Evolutionary conservation across 768 basidiomycete genomes (phyloP), one percentile per base, ranked within the genome.

Genomic region (Mrakia blollopis): DNA sequence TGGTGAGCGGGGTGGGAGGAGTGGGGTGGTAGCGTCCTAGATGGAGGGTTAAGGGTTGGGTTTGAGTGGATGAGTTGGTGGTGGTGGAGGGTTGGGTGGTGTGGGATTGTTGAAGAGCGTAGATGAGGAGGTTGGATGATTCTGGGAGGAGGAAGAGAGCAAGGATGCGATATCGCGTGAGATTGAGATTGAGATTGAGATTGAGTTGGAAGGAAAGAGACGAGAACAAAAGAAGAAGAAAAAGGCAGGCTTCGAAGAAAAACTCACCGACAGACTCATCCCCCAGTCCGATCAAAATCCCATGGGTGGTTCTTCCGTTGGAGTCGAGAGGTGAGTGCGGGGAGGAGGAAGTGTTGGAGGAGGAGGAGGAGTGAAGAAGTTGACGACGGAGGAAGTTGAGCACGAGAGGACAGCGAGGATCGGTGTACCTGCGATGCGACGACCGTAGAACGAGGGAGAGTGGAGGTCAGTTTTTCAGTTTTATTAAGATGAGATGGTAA

Each of bases 251-350:
- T n/a, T n/a, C n/a, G n/a, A 28, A 35, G n/a, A 5, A 7, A n/a
- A 21, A 44, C 67, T 16, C 10, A 72, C 70, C 70, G 30, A 72
- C 70, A 25, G 70, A 72, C 44, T 72, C 70, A 28, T 72, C 70
- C 37, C 70, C 70, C 11, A 72, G 50, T 21, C 47, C 70, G 21
- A 72, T 32, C 16, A 72, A 30, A 50, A 72, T 72, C 4, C 47
- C 70, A 16, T 54, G 44, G 0, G 28, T 72, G 10, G 70, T 52
- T 1, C 70, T n/a, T 3, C 70, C 70, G 21, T 14, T 35, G n/a
- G 50, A 0, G 44, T 72, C 70, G 4, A 72, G 30, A 14, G 50
- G 47, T 4, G 70, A 14, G 21, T 11, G 13, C 3, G 41, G 4
- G 39, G 25, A 13, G 70, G 52, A 32, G 23, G 4, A 3, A 7